phyloP scores from a whole-genome alignment of 1,139 yeast species.

The Kodamaea fungicola region DNA sequence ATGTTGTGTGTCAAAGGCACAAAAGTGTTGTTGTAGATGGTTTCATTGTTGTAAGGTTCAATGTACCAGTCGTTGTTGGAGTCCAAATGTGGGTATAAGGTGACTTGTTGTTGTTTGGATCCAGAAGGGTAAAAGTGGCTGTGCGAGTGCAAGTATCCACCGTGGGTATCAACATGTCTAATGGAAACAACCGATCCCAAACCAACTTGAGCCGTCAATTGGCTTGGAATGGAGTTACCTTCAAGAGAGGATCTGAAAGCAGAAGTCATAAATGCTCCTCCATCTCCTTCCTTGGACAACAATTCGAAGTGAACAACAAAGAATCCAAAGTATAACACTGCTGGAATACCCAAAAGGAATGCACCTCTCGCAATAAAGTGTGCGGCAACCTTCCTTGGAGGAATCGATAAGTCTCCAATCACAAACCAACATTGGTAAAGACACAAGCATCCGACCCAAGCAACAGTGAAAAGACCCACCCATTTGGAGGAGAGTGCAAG shows the following conservation, averaged over 20 bases:
- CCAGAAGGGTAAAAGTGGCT: conserved; percentile 82
- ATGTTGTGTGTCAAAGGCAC: conserved; percentile 72
- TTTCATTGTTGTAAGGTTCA: conserved; percentile 56
- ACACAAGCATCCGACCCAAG: conserved; percentile 84
- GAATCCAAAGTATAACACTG: conserved; percentile 61
- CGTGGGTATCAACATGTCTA: conserved; percentile 81
- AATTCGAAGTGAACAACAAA: conserved; percentile 78
- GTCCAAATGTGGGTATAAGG: conserved; percentile 91
- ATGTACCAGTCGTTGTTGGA: conserved; percentile 81
- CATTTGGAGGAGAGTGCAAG: conserved; percentile 88
- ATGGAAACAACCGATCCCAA: conserved; percentile 76
- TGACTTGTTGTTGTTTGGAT: conserved; percentile 91
- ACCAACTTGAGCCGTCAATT: conserved; percentile 80
- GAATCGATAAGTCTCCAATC: conserved; percentile 78
- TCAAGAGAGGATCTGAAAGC: conserved; percentile 78
- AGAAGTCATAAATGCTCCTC: conserved; percentile 84
- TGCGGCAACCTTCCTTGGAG: conserved; percentile 43
- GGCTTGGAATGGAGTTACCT: conserved; percentile 66
- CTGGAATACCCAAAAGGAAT: conserved; percentile 68
- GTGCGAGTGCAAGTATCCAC: conserved; percentile 96
- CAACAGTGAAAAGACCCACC: conserved; percentile 94
- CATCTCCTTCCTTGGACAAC: conserved; percentile 74
- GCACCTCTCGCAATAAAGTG: conserved; percentile 59
- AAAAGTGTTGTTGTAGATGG: conserved; percentile 51
- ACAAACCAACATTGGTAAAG: conserved; percentile 80